Evolutionary conservation across 1,284 basidiomycete species (phyloP), one percentile per base, ranked within the genome.

Genomic region (Moesziomyces globuligerus): DNA sequence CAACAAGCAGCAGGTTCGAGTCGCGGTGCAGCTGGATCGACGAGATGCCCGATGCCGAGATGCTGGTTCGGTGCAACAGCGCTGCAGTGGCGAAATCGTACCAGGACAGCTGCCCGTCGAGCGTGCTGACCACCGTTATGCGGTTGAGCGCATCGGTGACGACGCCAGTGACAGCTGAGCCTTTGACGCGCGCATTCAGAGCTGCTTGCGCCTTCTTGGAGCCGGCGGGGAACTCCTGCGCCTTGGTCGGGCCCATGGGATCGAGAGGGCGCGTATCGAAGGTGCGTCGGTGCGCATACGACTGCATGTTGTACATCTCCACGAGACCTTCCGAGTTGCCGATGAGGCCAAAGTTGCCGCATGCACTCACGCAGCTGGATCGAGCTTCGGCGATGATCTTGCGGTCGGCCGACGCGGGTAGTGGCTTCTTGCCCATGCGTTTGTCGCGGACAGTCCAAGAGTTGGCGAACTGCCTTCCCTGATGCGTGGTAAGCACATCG

Each of bases 331-430:
- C 55, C 23, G 64, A 70, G 37, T 73, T 77, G 29, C 80, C 80
- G 1, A 90, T 90, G 7, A 98, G 84, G 37, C 91, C 93, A 83
- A 97, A 99, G 81, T 98, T 98, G 15, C 96, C 96, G 81, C 96
- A 99, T 0, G 92, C 91, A 13, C 93, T 91, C 15, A 98, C 91
- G 72, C 90, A 72, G 20, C 51, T 56, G 1, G 77, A 65, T 15
- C 77, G 53, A 7, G 72, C 84, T 54, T 64, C 89, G 26, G 89
- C 89, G n/a, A 55, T 46, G 36, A 62, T 49, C 48, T 64, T 74
- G 18, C 59, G 59, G 25, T 48, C 34, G 20, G 64, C 69, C 23
- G 67, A 67, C 4, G 67, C 69, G 15, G 67, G 49, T 10, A 77
- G 51, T 1, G 61, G 54, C 43, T 65, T 66, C 47, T 69, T 70